Percentiles rank a stretch among this genome's conserved stretches.
Conservation (phyloP, 1,284 basidiomycete species). For the Apiotrichum gracile region DNA sequence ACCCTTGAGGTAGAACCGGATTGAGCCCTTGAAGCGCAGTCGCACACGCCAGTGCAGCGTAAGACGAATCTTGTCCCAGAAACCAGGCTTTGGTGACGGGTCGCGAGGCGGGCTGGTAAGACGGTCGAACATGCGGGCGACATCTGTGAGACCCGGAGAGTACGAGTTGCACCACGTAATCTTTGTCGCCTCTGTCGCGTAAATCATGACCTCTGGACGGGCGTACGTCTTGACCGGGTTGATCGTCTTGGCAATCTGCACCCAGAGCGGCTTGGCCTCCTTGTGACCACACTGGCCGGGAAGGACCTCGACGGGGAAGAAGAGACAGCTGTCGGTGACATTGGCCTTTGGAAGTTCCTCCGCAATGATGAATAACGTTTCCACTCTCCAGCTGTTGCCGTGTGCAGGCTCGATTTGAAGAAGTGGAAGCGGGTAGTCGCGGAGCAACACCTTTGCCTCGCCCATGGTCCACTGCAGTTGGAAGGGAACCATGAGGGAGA, state of each 20-base stretch:
- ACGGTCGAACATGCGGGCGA: constrained; percentile 77
- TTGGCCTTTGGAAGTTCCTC: constrained; percentile 67
- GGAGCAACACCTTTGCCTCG: constrained; percentile 60
- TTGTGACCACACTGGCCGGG: constrained; percentile 53
- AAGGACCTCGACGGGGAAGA: constrained; percentile 63
- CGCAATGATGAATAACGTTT: constrained; percentile 76
- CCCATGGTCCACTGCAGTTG: constrained; percentile 67
- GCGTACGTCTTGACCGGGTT: constrained; percentile 95
- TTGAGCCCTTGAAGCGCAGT: constrained; percentile 65
- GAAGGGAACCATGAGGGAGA: constrained; percentile 76
- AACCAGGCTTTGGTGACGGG: constrained; percentile 78
- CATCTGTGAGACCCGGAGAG: constrained; percentile 76
- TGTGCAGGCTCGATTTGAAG: constrained; percentile 46
- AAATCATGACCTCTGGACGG: constrained; percentile 63
- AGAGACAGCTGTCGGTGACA: constrained; percentile 62
- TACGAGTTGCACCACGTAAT: constrained; percentile 90
- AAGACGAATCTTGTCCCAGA: constrained; percentile 91
- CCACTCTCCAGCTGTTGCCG: constrained; percentile 46
- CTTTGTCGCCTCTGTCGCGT: constrained; percentile 62
- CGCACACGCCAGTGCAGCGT: constrained; percentile 78
- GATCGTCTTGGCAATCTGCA: constrained; percentile 80
- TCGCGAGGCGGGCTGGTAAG: constrained; percentile 75
- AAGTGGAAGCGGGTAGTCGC: constrained; percentile 63
- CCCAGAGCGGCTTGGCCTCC: constrained; percentile 56
- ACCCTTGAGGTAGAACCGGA: constrained; percentile 83